Evolutionary conservation across 805 yeast genomes (phyloP).

Genomic region (Hanseniaspora taiwanica): DNA sequence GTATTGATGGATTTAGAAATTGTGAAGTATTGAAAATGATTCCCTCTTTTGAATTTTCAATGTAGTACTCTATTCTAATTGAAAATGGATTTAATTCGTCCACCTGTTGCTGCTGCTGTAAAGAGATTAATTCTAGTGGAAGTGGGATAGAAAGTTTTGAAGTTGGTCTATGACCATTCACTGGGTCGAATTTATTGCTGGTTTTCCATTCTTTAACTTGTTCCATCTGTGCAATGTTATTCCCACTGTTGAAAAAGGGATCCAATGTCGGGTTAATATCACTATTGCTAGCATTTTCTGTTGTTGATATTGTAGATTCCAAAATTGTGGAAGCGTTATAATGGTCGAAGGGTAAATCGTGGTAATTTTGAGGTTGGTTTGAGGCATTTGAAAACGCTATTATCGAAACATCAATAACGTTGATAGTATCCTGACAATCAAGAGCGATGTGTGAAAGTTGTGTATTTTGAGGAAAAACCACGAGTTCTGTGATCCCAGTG

Average conservation of each 20-base stretch:
- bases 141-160: not conserved
- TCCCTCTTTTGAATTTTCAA: conserved; percentile 60
- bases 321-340: conserved; percentile 1
- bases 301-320: not conserved
- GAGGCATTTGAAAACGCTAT: not conserved
- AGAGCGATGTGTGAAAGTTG: conserved; percentile 45
- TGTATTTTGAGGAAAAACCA: conserved; percentile 57
- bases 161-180: conserved; percentile 1
- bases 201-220: conserved; percentile 3
- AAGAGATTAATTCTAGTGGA: not conserved
- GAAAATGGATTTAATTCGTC: conserved; percentile 37
- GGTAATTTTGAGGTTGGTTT: not conserved
- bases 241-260: conserved; percentile 4
- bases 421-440: conserved; percentile 45
- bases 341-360: conserved; percentile 3
- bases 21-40: conserved; percentile 45
- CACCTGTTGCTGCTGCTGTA: conserved; percentile 1
- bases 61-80: conserved; percentile 51
- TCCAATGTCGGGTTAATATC: too few species aligned
- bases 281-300: not conserved
- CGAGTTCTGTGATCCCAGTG: conserved; percentile 69
- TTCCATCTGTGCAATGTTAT: conserved; percentile 3
- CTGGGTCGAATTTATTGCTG: conserved; percentile 5
- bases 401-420: conserved; percentile 9
- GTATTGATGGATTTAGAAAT: conserved; percentile 30